Base-by-base conservation (phyloP, 1,284 basidiomycete species). In the Malassezia vespertilionis region DNA sequence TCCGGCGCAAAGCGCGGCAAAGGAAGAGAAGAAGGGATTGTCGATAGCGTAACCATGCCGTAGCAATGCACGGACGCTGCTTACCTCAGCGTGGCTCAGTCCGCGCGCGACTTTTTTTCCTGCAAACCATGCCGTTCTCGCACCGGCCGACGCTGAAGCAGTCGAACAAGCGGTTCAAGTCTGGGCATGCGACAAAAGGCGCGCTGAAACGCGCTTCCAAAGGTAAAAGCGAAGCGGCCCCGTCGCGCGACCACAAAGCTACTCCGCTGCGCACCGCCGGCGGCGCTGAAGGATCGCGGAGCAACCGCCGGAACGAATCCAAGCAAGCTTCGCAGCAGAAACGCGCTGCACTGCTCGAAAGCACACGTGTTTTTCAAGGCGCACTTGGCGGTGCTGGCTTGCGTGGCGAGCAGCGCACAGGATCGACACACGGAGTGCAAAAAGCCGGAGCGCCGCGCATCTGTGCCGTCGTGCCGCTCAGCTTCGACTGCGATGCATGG, bases 401-500 rank as follows among this genome's bases (percentile, higher is more conserved):
- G 24, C 40, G 50, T 12, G 40, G 50, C 32, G 40, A 47, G 33
- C 24, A 30, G 21, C 43, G 36, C 22, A 32, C 34, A 1, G 40
- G 27, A 17, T 35, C 36, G 4, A 18, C 42, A 3, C 35, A 30
- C 23, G 40, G 46, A 12, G 26, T 36, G 8, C 30, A 17, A 21
- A 43, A 43, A 34, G 82, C 85, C 57, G 84, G 84, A 7, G 81
- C 82, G 2, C 84, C 85, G 12, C 76, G 85, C 24, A 82, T 87
- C 43, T 80, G 86, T 10, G 81, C 84, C 0, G 78, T 88, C 31
- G 77, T 90, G 20, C 82, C 86, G 2, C 75, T 91, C 18, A 81
- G 80, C 14, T 74, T 74, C 30, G 86, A 86, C 61, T 75, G 83
- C n/a, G 73, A 74, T 57, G 68, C 79, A 0, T 74, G 72, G 51